These are phyloP conservation scores for Fusarium neocosmosporiellum DNA, from an alignment of 2,329 filamentous ascomycete genomes.

Conservation along the genomic window DNA sequence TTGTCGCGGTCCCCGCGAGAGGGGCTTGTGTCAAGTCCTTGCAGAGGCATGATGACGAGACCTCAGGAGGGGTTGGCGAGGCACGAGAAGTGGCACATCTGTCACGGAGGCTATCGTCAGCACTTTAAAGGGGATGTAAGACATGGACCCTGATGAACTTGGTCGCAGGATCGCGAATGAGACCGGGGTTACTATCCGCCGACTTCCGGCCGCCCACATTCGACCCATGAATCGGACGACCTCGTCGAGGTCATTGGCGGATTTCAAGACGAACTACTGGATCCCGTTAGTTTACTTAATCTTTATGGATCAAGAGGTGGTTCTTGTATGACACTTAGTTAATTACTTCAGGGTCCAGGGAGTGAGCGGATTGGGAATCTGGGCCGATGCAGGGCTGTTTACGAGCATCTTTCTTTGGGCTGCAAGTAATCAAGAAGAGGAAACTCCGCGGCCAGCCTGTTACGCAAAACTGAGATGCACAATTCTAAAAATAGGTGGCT, in stretches of 20 bases:
- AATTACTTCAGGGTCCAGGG: not conserved
- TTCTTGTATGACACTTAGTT: conserved; percentile 3
- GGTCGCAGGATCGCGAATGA: conserved; percentile 25
- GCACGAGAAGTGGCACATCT: conserved; percentile 30
- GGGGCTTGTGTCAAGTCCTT: conserved; percentile 36
- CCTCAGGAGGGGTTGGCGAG: conserved; percentile 27
- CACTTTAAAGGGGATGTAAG: conserved; percentile 34
- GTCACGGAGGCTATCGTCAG: conserved; percentile 5
- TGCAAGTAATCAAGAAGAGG: not conserved
- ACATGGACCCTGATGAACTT: conserved; percentile 36
- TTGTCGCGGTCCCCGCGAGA: conserved; percentile 44
- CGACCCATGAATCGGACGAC: conserved; percentile 15
- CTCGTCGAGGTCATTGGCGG: conserved; percentile 18
- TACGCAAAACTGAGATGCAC: not conserved
- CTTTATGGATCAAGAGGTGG: conserved; percentile 1
- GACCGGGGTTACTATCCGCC: conserved; percentile 40
- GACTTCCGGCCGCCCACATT: conserved; percentile 23
- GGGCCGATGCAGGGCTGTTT: not conserved
- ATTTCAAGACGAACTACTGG: conserved; percentile 3
- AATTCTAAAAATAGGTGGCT: not conserved
- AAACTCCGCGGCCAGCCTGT: not conserved
- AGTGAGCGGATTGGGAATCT: not conserved
- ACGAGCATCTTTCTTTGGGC: not conserved
- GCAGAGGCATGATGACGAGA: conserved; percentile 35
- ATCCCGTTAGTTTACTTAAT: conserved; percentile 6